Base-by-base conservation (phyloP, 192 early-diverging fungal genomes). In the Paraglomus brasilianum region DNA sequence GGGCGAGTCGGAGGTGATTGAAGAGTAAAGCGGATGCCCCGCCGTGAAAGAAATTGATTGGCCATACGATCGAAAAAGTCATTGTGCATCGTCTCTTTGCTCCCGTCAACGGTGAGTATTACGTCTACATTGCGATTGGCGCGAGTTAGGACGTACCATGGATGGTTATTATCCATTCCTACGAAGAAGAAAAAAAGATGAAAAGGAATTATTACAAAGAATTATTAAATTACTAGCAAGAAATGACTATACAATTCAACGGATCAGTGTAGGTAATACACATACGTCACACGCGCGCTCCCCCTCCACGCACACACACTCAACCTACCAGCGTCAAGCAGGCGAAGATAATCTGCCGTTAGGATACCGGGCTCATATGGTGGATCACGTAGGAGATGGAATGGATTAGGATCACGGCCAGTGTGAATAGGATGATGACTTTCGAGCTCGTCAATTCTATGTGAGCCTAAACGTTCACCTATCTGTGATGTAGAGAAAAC, bases 91-190 rank as follows among this genome's bases (percentile, higher is more conserved):
- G 30, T 30, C 30, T 30, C 30, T 30, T 30, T 30, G 30, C 88
- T 90, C 38, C 87, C 75, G 70, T 93, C 91, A 17, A 93, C 77
- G 13, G 86, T 84, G 22, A 93, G 53, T 15, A 90, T 81, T 24
- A 91, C 79, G 73, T 93, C 91, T 3, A 91, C 85, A 14, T 78
- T 62, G 7, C 91, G 82, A 13, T 85, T 87, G 5, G 81, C 75
- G 5, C 89, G 72, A 19, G 88, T 70, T 15, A 93, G 66, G n/a
- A 88, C 84, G 15, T 89, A 87, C 47, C 91, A 85, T 1, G 91
- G 89, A 52, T 90, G 77, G 70, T 93, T 93, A 74, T 93, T 93
- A 55, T 90, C 86, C 77, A 89, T 82, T 8, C 88, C 91, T 14
- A 89, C 91, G 71, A 91, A 89, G 78, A 88, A 88, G 51, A 91